Evolutionary conservation across 2,329 filamentous ascomycete genomes (phyloP).

Genomic region (Fusarium globosum): DNA sequence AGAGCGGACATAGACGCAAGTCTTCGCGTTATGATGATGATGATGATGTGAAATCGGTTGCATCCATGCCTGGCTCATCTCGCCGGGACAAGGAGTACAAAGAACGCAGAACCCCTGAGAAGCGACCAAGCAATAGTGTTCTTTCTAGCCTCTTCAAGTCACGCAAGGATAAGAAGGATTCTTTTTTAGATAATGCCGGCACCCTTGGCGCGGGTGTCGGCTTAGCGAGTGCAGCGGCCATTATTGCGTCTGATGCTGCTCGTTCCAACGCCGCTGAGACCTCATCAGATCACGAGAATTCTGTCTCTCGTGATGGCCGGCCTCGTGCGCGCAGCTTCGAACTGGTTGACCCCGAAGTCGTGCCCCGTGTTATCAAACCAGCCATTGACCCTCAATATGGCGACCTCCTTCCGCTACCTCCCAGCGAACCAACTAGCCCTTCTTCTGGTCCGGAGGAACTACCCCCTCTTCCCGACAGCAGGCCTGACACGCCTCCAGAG

Average conservation of each 20-base stretch:
- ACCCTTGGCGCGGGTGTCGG: conserved; percentile 77
- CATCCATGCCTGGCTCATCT: conserved; percentile 49
- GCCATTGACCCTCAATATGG: conserved; percentile 75
- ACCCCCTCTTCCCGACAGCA: conserved; percentile 69
- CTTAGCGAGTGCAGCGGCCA: conserved; percentile 63
- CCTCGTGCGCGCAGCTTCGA: conserved; percentile 47
- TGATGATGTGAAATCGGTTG: conserved; percentile 61
- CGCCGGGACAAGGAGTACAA: conserved; percentile 49
- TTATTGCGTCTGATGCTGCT: conserved; percentile 53
- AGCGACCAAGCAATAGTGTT: conserved; percentile 55
- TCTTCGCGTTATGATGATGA: conserved; percentile 57
- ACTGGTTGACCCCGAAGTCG: conserved; percentile 67
- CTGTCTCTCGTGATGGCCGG: conserved; percentile 39
- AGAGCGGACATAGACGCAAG: conserved; percentile 48
- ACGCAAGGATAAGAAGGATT: conserved; percentile 59
- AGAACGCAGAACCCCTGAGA: conserved; percentile 50
- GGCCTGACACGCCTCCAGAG: conserved; percentile 66
- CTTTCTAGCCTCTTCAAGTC: conserved; percentile 63
- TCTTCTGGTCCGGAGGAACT: conserved; percentile 53
- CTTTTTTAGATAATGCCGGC: conserved; percentile 80
- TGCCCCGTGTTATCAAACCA: conserved; percentile 68
- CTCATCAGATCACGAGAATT: conserved; percentile 53
- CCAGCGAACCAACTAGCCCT: conserved; percentile 66
- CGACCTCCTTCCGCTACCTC: conserved; percentile 72
- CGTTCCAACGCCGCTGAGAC: conserved; percentile 60